Evolutionary conservation across 768 basidiomycete genomes (phyloP).

Genomic region (Mycena vulgaris): DNA sequence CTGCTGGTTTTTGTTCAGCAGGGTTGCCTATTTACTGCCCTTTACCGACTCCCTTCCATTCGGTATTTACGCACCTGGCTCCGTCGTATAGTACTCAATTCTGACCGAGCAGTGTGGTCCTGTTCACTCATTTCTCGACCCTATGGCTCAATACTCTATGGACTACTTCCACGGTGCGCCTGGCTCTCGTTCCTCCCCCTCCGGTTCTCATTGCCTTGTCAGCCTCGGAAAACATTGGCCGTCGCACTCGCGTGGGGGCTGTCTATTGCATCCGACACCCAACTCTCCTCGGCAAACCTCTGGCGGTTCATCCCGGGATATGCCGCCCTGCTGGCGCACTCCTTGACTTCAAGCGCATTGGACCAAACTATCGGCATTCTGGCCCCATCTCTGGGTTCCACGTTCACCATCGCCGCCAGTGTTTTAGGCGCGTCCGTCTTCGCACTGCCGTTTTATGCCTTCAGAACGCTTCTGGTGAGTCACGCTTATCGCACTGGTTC

Average conservation of each 20-base stretch:
- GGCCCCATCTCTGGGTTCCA: constrained; percentile 70
- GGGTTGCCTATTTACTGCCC: constrained; percentile 75
- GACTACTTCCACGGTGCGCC: constrained; percentile 63
- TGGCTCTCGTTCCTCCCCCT: background rate
- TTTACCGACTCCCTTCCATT: constrained; percentile 76
- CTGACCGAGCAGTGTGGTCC: constrained; percentile 67
- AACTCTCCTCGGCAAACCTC: constrained; percentile 56
- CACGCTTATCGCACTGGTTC: background rate
- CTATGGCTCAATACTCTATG: constrained; percentile 75
- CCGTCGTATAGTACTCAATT: background rate
- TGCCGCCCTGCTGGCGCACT: constrained; percentile 73
- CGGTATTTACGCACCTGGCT: constrained; percentile 60
- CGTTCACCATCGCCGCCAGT: constrained; percentile 69
- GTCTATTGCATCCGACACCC: constrained; percentile 72
- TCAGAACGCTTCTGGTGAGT: constrained; percentile 72
- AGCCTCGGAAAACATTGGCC: constrained; percentile 68
- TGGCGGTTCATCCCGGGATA: constrained; percentile 74
- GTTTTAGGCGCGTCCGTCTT: constrained; percentile 76
- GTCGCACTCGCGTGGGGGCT: constrained; percentile 65
- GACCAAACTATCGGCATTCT: constrained; percentile 75
- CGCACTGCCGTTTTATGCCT: constrained; percentile 75
- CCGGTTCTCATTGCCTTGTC: constrained; percentile 23
- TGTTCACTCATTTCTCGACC: constrained; percentile 80
- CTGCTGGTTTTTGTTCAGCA: constrained; percentile 79
- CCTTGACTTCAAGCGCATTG: constrained; percentile 70